phyloP scores from a whole-genome alignment of 371 early-diverging fungal genomes.

The Mucor velutinosus region DNA sequence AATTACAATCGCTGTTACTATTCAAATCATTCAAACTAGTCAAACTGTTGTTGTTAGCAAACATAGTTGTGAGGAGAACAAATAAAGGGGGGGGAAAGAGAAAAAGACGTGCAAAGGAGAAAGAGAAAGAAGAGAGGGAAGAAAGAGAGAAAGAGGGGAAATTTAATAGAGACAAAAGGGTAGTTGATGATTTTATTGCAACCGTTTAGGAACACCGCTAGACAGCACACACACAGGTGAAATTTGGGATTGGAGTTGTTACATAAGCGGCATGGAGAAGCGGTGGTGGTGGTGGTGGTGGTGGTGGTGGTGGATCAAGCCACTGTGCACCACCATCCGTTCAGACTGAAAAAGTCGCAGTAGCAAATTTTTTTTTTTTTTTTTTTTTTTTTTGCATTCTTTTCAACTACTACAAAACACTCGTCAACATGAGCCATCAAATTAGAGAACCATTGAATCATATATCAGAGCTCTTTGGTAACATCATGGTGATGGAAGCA shows the following conservation, averaged over 20 bases:
- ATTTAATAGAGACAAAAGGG: constrained; percentile 6
- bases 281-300: neutral
- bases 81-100: constrained; percentile 1
- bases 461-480: constrained; percentile 19
- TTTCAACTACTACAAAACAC: neutral
- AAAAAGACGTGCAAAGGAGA: neutral
- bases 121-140: constrained; percentile 7
- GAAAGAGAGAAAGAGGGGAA: constrained; percentile 11
- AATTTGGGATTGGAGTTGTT: neutral
- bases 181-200: neutral
- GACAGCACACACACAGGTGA: neutral
- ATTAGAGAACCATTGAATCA: constrained; percentile 16
- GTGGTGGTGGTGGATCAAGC: neutral
- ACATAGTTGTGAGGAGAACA: constrained; percentile 5
- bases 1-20: constrained; percentile 3
- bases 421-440: constrained; percentile 4
- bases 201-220: neutral
- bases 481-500: neutral
- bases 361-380: neutral
- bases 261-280: neutral
- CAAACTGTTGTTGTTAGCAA: constrained; percentile 3
- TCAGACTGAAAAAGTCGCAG: neutral
- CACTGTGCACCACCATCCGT: neutral
- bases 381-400: neutral
- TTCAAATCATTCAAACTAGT: neutral